Conservation (phyloP, 2,329 filamentous ascomycete species). For the Thyridium curvatum region DNA sequence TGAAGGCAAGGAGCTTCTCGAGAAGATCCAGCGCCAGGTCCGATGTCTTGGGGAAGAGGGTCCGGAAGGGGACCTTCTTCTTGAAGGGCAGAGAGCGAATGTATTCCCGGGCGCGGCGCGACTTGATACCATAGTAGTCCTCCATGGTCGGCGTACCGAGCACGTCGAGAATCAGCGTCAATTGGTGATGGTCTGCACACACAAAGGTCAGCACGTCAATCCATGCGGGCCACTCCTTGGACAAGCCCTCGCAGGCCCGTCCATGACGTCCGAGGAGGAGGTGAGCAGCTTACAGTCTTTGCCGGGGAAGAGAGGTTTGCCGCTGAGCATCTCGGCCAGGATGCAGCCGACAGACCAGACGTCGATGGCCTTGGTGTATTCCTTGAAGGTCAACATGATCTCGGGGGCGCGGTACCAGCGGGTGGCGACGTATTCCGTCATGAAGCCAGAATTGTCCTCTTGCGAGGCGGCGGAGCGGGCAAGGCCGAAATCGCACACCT, state of each 20-base stretch:
- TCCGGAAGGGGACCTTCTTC: constrained; percentile 98
- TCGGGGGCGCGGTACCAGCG: constrained; percentile 98
- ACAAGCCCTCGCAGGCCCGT: too few relatives aligned
- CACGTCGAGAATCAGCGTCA: constrained; percentile 94
- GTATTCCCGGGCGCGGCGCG: constrained; percentile 91
- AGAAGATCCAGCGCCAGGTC: constrained; percentile 88
- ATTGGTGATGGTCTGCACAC: constrained; percentile 81
- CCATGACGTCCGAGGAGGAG: too few relatives aligned
- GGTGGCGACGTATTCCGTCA: constrained; percentile 99
- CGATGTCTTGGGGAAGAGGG: constrained; percentile 98
- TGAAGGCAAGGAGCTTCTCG: constrained; percentile 95
- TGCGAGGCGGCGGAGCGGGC: constrained; percentile 93
- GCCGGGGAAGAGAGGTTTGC: constrained; percentile 95
- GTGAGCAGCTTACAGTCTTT: constrained; percentile 75
- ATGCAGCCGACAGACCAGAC: constrained; percentile 99
- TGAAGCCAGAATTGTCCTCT: constrained; percentile 99
- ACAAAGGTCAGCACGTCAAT: constrained; percentile 6
- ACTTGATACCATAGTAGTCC: constrained; percentile 99
- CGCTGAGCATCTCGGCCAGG: constrained; percentile 95
- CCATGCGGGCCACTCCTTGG: too few relatives aligned
- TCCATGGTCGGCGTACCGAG: constrained; percentile 99
- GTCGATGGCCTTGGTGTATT: constrained; percentile 99
- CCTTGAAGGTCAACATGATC: constrained; percentile 99
- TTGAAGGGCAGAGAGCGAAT: constrained; percentile 97
- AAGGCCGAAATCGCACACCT: constrained; percentile 97